phyloP scores from a whole-genome alignment of 2,329 filamentous ascomycete genomes.

The Calonectria naviculata region DNA sequence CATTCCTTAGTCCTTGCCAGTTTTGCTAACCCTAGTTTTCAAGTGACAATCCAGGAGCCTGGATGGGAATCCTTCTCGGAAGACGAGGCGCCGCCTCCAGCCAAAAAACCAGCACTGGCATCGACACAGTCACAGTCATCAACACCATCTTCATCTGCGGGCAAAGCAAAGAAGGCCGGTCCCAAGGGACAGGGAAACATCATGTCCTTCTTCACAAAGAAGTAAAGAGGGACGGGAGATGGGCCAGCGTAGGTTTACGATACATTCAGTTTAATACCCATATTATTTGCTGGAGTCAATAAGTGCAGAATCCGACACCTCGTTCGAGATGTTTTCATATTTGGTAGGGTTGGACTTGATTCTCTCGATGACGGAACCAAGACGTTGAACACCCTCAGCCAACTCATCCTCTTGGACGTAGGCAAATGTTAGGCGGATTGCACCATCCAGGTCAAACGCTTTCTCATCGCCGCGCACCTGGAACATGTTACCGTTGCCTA shows the following conservation, averaged over 20 bases:
- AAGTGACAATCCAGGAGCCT: slow-evolving; percentile 86
- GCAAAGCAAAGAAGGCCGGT: slow-evolving; percentile 65
- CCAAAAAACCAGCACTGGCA: slow-evolving; percentile 64
- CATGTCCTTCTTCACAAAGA: slow-evolving; percentile 93
- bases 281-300: slow-evolving; percentile 40
- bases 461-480: slow-evolving; percentile 69
- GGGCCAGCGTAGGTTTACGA: not conserved
- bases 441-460: slow-evolving; percentile 65
- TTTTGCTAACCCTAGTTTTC: slow-evolving; percentile 25
- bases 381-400: slow-evolving; percentile 73
- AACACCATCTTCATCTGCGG: slow-evolving; percentile 56
- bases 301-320: slow-evolving; percentile 25
- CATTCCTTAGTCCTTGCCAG: not conserved
- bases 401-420: slow-evolving; percentile 77
- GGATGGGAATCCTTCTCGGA: slow-evolving; percentile 96
- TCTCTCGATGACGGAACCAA: slow-evolving; percentile 60
- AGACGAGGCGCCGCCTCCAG: slow-evolving; percentile 72
- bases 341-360: slow-evolving; percentile 43
- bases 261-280: slow-evolving; percentile 7
- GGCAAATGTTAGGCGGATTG: slow-evolving; percentile 76
- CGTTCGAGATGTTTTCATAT: slow-evolving; percentile 34
- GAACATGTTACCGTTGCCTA: slow-evolving; percentile 78
- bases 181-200: slow-evolving; percentile 82
- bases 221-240: slow-evolving; percentile 52
- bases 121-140: slow-evolving; percentile 36